phyloP scores from a whole-genome alignment of 495 filamentous ascomycete species.

The Neurospora discreta region DNA sequence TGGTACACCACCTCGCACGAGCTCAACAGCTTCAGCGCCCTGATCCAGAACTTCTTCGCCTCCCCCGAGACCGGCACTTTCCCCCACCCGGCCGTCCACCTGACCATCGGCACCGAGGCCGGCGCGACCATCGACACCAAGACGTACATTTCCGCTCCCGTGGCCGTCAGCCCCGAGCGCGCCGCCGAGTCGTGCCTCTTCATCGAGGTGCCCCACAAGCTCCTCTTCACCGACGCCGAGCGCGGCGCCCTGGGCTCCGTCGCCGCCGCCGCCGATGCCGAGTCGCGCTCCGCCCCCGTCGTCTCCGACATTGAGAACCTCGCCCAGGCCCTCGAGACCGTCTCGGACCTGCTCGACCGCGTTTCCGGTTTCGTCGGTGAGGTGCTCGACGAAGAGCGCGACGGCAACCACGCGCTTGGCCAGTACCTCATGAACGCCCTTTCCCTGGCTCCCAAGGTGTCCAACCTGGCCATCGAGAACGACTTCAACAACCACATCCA shows the following conservation, averaged over 20 bases:
- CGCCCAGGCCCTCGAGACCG: conserved; percentile 71
- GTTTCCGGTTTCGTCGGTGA: conserved; percentile 81
- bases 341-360: conserved; percentile 76
- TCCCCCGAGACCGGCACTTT: conserved; percentile 92
- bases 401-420: conserved; percentile 72
- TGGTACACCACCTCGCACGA: conserved; percentile 97
- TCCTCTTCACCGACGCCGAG: conserved; percentile 85
- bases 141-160: conserved; percentile 88
- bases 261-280: conserved; percentile 64
- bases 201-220: conserved; percentile 80
- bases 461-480: conserved; percentile 74
- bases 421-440: conserved; percentile 91
- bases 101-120: conserved; percentile 82
- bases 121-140: conserved; percentile 74
- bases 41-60: conserved; percentile 99
- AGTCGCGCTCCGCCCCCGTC: conserved; percentile 58
- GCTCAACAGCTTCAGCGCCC: conserved; percentile 92
- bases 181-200: conserved; percentile 92
- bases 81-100: conserved; percentile 89
- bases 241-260: conserved; percentile 85
- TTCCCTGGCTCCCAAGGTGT: conserved; percentile 86
- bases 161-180: conserved; percentile 88
- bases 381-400: conserved; percentile 53
- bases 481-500: conserved; percentile 99
- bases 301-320: conserved; percentile 81